Evolutionary conservation across 2,329 filamentous ascomycete genomes (phyloP), one percentile per base, ranked within the genome.

Genomic region (Niveomyces coronatus): DNA sequence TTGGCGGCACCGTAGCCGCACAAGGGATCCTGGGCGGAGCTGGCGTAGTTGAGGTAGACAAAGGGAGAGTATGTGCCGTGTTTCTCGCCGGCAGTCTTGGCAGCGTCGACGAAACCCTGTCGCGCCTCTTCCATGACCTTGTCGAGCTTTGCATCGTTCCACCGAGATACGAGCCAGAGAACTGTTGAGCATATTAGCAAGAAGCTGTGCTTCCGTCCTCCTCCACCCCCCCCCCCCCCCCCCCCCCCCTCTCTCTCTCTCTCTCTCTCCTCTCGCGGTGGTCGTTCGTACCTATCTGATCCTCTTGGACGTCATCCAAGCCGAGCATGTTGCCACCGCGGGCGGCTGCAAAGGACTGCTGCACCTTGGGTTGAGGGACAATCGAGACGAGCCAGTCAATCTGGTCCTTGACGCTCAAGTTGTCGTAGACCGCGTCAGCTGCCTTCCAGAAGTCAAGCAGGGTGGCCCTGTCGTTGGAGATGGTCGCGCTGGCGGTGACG

Each of bases 1-100:
- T 61, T 67, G 6, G 53, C 49, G 11, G 47, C 39, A 1, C 63
- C 63, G 39, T 66, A 68, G 4, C 56, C 47, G 20, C 43, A 40
- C 20, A 67, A 47, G 2, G 60, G 57, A 27, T 60, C 49, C 43
- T 68, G 63, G 15, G 48, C 52, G 22, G 47, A 41, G 17, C 53
- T 51, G 5, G 62, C 63, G 40, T 68, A 68, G 47, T 68, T 67
- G 36, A 67, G 53, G 45, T 65, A 67, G 19, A 49, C 30, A 32
- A 45, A 47, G 3, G 40, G 37, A 15, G 13, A 23, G 23, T 39
- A 41, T 3, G 37, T 37, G 20, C 26, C 31, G 27, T 46, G 27
- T 16, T 35, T 30, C 30, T 43, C 36, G 14, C 34, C 35, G 18
- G 40, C 38, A n/a, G 37, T 11, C 3, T 30, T 31, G 1, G 43